These are phyloP conservation scores for Syzygium grande DNA, from an alignment of 345 rosid species.

Conservation along the genomic window DNA sequence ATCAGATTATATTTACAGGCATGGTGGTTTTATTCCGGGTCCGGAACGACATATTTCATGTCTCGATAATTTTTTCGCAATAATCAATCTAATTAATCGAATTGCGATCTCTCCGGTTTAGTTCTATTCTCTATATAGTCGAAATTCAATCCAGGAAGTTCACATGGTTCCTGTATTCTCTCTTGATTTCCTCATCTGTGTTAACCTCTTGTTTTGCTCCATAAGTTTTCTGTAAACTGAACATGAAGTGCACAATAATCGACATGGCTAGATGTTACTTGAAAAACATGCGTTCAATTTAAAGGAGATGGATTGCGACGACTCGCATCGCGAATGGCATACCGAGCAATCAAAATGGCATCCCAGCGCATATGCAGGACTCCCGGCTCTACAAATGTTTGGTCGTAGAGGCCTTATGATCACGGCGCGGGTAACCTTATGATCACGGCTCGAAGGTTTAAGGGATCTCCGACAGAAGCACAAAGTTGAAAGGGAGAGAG, in stretches of 20 bases:
- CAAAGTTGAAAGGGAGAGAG: not conserved
- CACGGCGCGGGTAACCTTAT: not conserved
- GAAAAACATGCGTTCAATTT: not conserved
- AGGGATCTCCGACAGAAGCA: not conserved
- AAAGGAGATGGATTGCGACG: not conserved
- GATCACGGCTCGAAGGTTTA: not conserved
- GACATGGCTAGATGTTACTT: not conserved
- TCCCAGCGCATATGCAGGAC: not conserved
- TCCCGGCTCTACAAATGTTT: not conserved
- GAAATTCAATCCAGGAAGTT: not conserved
- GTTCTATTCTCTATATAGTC: not conserved
- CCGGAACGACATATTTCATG: not conserved
- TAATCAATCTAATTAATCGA: accelerated
- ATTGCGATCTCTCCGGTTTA: not conserved
- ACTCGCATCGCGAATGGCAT: not conserved
- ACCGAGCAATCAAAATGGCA: not conserved
- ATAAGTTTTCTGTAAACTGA: not conserved
- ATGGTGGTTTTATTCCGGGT: not conserved
- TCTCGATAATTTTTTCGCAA: not conserved
- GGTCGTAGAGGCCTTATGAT: not conserved
- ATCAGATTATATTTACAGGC: not conserved
- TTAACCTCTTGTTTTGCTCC: not conserved
- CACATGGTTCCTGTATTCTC: not conserved
- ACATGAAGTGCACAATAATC: not conserved
- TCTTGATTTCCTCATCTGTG: not conserved